phyloP scores from a whole-genome alignment of 495 filamentous ascomycete genomes.

The Hypoxylon rickii region DNA sequence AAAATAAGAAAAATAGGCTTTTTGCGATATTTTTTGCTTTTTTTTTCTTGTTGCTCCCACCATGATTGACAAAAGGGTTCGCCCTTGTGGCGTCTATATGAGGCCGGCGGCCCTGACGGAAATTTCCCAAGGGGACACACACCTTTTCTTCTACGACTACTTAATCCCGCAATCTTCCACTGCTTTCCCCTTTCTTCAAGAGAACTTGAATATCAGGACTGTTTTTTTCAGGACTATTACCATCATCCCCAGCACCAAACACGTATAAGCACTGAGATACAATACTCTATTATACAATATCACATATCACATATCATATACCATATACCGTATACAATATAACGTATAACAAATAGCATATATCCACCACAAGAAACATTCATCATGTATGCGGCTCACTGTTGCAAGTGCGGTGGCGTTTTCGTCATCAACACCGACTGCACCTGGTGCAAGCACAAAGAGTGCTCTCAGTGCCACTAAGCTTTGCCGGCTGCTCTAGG shows the following conservation, averaged over 20 bases:
- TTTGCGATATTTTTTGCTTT: conserved; percentile 17
- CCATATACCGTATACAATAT: no score
- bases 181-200: no score
- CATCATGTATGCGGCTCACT: conserved; percentile 48
- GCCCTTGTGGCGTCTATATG: conserved; percentile 32
- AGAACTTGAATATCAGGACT: no score
- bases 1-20: conserved; percentile 1
- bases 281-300: background rate
- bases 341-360: no score
- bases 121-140: background rate
- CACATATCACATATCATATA: background rate
- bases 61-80: conserved; percentile 13
- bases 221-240: no score
- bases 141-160: background rate
- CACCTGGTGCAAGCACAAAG: conserved; percentile 48
- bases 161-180: background rate
- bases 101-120: conserved; percentile 10
- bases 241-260: no score
- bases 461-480: conserved; percentile 50
- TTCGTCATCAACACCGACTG: conserved; percentile 54
- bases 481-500: background rate
- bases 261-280: no score
- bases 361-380: background rate
- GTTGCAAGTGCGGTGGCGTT: conserved; percentile 53
- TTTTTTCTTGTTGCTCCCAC: conserved; percentile 5